Percentiles rank a stretch among this genome's conserved stretches.
Evolutionary conservation across 208 protist genomes (phyloP).

Genomic region (Acanthamoeba royreba): DNA sequence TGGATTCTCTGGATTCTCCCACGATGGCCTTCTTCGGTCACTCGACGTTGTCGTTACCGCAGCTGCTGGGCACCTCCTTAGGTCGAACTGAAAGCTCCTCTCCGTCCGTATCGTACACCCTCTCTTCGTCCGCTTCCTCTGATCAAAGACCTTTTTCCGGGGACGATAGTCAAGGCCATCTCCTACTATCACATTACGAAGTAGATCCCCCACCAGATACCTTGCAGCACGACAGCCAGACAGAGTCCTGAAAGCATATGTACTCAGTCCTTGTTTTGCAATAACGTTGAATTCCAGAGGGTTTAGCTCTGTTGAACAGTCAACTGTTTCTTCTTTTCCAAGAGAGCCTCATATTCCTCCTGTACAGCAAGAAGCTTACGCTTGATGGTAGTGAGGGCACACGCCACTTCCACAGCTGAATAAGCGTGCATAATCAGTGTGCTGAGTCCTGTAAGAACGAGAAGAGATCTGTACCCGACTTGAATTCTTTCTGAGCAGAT

Average conservation of each 20-base stretch:
- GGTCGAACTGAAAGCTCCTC: background rate
- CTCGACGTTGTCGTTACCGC: background rate
- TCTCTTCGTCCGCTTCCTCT: too few species aligned
- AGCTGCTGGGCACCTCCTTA: background rate
- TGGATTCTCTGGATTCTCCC: background rate
- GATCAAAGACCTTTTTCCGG: too few species aligned
- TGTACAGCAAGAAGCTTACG: background rate
- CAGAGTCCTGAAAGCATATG: too few species aligned
- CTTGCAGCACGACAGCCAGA: too few species aligned
- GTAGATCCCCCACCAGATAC: too few species aligned
- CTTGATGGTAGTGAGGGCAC: background rate
- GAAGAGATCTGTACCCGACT: background rate
- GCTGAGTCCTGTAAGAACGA: background rate
- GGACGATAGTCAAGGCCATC: too few species aligned
- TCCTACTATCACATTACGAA: too few species aligned
- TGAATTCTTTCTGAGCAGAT: background rate
- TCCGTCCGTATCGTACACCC: background rate
- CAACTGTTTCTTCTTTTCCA: background rate
- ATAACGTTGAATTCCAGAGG: background rate
- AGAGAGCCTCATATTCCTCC: background rate
- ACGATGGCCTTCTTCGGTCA: background rate
- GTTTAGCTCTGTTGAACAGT: too few species aligned
- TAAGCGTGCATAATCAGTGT: background rate
- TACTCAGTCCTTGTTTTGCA: too few species aligned
- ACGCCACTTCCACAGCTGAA: background rate